Percentiles rank a stretch among this genome's conserved stretches.
phyloP scores from a whole-genome alignment of 495 filamentous ascomycete species.

The Aspergillus taichungensis region DNA sequence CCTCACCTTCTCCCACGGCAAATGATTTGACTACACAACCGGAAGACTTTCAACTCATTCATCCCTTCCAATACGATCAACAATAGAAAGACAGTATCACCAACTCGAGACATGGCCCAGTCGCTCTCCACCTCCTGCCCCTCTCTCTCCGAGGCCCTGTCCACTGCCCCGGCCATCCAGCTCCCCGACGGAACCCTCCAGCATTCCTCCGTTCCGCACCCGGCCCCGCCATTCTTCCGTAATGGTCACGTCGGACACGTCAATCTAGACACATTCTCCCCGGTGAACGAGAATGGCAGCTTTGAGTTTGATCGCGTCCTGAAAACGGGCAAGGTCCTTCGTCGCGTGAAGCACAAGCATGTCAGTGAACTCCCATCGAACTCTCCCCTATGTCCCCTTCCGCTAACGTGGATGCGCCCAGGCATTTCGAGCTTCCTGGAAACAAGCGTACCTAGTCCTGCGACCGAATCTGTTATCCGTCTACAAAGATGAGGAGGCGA shows the following conservation, averaged over 20 bases:
- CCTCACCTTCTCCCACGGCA: background rate
- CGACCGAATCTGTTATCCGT: constrained; percentile 90
- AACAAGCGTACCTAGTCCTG: constrained; percentile 79
- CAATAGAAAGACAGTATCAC: constrained; percentile 9
- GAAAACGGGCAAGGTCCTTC: constrained; percentile 76
- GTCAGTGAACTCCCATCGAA: constrained; percentile 43
- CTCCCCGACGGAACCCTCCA: constrained; percentile 18
- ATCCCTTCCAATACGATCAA: background rate
- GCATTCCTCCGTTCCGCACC: constrained; percentile 7
- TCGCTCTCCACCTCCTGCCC: constrained; percentile 14
- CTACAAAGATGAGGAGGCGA: constrained; percentile 86
- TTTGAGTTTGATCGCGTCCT: constrained; percentile 92
- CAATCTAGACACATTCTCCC: constrained; percentile 55
- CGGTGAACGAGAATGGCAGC: constrained; percentile 89
- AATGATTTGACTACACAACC: too few relatives aligned
- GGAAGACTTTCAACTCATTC: background rate
- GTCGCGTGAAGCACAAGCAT: constrained; percentile 90
- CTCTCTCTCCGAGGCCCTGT: constrained; percentile 17
- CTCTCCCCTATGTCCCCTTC: constrained; percentile 5
- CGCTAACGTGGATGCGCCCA: background rate
- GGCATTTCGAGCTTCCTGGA: constrained; percentile 57
- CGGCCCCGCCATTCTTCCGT: constrained; percentile 6
- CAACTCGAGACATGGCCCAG: constrained; percentile 8
- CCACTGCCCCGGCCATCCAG: constrained; percentile 22
- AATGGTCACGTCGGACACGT: constrained; percentile 42